Percentiles rank a stretch among this genome's conserved stretches.
Conservation (phyloP, 345 rosid genomes). For the Bruguiera parviflora region DNA sequence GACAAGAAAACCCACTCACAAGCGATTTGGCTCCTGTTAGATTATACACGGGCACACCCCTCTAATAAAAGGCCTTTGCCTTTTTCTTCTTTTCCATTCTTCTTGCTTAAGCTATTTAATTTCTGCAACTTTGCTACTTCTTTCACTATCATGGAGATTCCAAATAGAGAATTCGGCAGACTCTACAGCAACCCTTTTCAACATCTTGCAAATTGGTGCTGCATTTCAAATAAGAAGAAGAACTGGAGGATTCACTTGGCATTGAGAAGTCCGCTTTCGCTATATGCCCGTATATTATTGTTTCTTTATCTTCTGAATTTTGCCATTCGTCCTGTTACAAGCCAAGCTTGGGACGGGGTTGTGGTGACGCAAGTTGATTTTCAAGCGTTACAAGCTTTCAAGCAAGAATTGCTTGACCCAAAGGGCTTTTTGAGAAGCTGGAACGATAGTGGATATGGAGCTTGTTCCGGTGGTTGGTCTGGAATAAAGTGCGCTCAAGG, state of each 20-base stretch:
- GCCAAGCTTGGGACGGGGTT: conserved; percentile 28
- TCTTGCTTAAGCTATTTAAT: not conserved
- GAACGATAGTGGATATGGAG: conserved; percentile 27
- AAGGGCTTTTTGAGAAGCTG: conserved; percentile 23
- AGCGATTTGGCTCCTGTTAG: conserved; percentile 28
- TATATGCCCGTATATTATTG: not conserved
- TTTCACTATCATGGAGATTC: conserved; percentile 7
- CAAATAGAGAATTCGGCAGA: not conserved
- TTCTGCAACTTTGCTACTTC: not conserved
- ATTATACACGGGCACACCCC: conserved; percentile 6
- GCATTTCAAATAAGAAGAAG: conserved; percentile 21
- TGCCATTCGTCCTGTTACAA: conserved; percentile 8
- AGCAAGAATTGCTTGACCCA: conserved; percentile 19
- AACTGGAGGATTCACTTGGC: conserved; percentile 18
- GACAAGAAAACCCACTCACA: conserved; percentile 39
- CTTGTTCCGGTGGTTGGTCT: conserved; percentile 30
- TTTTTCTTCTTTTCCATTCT: not conserved
- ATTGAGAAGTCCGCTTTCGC: not conserved
- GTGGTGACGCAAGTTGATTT: conserved; percentile 25
- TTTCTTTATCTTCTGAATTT: conserved; percentile 6
- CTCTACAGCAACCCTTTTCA: conserved; percentile 11
- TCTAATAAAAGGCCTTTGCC: not conserved
- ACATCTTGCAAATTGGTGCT: conserved; percentile 19
- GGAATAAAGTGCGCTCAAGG: conserved; percentile 33
- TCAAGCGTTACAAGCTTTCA: conserved; percentile 28